Conservation (phyloP, 192 early-diverging fungal species). For the Thoreauomyces humboldtii region DNA sequence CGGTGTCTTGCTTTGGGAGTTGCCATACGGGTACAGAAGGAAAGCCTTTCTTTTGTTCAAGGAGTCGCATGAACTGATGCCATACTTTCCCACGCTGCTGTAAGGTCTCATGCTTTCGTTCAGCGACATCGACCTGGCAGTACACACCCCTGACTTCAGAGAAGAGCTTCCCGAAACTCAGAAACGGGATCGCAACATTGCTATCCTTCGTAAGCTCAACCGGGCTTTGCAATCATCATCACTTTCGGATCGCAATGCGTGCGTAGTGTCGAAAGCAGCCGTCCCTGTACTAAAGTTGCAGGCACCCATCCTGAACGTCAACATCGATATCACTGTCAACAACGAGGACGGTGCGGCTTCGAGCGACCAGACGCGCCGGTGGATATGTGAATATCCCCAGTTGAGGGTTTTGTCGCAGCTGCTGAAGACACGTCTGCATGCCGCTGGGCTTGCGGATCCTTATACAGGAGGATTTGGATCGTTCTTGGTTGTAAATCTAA, state of each 20-base stretch:
- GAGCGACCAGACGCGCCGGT: not conserved
- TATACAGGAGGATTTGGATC: slow-evolving; percentile 14
- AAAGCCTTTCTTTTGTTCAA: too few relatives aligned
- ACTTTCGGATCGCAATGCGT: not conserved
- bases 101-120: not conserved
- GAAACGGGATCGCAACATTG: not conserved
- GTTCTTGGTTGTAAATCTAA: not conserved
- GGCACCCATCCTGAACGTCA: not conserved
- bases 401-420: not conserved
- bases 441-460: not conserved
- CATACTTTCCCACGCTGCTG: too few relatives aligned
- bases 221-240: not conserved
- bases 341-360: not conserved
- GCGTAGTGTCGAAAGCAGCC: not conserved
- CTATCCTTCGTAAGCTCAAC: not conserved
- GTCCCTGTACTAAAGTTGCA: slow-evolving; percentile 7
- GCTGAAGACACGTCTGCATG: not conserved
- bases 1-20: too few relatives aligned
- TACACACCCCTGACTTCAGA: slow-evolving; percentile 1
- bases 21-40: too few relatives aligned
- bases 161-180: not conserved
- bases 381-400: not conserved
- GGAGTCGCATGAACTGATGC: too few relatives aligned
- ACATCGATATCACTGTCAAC: slow-evolving; percentile 4
- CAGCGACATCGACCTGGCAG: slow-evolving; percentile 4